A percentile compares a stretch with the other conserved stretches of the same genome.
Conservation (phyloP, 306 rosid species). For the Cicer bijugum region DNA sequence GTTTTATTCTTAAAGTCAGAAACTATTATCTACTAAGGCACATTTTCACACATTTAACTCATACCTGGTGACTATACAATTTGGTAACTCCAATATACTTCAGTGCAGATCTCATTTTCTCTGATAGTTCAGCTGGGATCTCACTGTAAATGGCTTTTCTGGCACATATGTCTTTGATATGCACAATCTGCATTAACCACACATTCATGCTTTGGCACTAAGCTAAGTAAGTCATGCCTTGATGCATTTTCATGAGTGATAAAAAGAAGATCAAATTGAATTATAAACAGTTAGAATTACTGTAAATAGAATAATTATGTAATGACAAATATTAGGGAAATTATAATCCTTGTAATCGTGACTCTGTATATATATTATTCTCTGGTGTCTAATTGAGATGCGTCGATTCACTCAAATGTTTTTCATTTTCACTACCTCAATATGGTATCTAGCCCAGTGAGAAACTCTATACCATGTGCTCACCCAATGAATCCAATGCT, state of each 20-base stretch:
- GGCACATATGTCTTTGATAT: conserved; percentile 72
- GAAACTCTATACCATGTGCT: background rate
- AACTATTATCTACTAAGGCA: conserved; percentile 28
- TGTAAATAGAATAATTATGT: background rate
- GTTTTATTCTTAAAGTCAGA: conserved; percentile 30
- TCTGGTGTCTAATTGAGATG: background rate
- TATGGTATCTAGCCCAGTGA: background rate
- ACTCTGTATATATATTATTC: background rate
- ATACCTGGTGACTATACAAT: conserved; percentile 90
- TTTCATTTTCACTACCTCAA: background rate
- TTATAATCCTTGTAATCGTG: background rate
- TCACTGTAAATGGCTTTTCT: conserved; percentile 65
- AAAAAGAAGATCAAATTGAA: conserved; percentile 26
- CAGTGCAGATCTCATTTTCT: conserved; percentile 65
- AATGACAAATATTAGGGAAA: background rate
- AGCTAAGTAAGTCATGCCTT: conserved; percentile 34
- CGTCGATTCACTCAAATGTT: background rate
- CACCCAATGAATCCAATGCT: background rate
- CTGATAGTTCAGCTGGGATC: conserved; percentile 66
- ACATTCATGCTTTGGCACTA: conserved; percentile 43
- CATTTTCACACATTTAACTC: conserved; percentile 40
- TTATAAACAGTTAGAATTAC: background rate
- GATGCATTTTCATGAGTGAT: conserved; percentile 24
- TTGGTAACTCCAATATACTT: conserved; percentile 67
- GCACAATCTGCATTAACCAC: conserved; percentile 71